Evolutionary conservation across 805 yeast genomes (phyloP).

Genomic region (Lipomyces japonicus): DNA sequence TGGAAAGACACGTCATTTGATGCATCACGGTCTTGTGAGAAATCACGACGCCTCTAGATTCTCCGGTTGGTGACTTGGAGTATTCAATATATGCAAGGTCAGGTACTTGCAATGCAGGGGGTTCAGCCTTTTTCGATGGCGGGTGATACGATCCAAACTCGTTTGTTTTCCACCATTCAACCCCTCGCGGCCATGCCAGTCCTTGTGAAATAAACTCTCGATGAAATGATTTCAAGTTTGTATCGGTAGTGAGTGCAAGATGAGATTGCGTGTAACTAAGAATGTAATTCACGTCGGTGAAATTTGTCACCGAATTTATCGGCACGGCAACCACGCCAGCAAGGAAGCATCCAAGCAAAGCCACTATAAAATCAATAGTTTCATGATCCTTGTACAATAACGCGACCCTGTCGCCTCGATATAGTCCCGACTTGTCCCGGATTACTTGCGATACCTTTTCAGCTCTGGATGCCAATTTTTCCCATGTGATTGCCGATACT

Average conservation of each 20-base stretch:
- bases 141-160: conserved; percentile 73
- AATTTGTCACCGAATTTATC: conserved; percentile 60
- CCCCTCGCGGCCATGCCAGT: conserved; percentile 68
- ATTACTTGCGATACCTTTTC: conserved; percentile 86
- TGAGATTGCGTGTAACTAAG: conserved; percentile 72
- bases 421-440: conserved; percentile 64
- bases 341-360: conserved; percentile 84
- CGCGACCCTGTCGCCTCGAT: conserved; percentile 78
- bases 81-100: conserved; percentile 93
- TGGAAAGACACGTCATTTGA: conserved; percentile 75
- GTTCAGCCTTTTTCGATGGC: conserved; percentile 53
- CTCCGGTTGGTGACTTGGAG: conserved; percentile 85
- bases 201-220: conserved; percentile 48
- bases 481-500: conserved; percentile 76
- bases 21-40: conserved; percentile 84
- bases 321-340: conserved; percentile 97
- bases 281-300: conserved; percentile 66
- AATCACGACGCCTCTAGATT: conserved; percentile 86
- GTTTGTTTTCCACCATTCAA: conserved; percentile 75
- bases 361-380: conserved; percentile 77
- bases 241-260: conserved; percentile 74
- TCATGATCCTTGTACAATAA: conserved; percentile 80
- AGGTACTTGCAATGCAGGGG: conserved; percentile 66
- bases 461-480: conserved; percentile 72
- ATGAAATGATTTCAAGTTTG: conserved; percentile 71